Evolutionary conservation across 371 early-diverging fungal genomes (phyloP).

Genomic region (Batkoa obscura): DNA sequence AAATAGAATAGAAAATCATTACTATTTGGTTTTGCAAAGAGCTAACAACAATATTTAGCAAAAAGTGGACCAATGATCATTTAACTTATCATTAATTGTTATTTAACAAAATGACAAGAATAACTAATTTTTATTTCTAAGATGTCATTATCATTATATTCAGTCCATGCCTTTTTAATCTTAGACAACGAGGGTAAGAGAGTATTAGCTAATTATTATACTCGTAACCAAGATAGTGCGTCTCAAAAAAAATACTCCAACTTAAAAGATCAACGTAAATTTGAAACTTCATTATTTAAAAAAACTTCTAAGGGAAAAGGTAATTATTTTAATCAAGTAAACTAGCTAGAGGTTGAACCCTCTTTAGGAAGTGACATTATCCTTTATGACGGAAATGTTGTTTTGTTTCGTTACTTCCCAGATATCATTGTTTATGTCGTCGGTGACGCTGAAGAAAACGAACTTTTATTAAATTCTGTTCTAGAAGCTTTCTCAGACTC

Average conservation of each 20-base stretch:
- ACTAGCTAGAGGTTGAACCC: not conserved
- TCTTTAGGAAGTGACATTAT: conserved; percentile 51
- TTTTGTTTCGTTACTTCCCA: conserved; percentile 62
- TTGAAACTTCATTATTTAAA: conserved; percentile 79
- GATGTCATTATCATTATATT: conserved; percentile 65
- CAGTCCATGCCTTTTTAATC: conserved; percentile 69
- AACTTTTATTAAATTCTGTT: conserved; percentile 60
- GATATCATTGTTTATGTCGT: conserved; percentile 84
- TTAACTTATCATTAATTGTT: too few species aligned
- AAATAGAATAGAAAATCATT: too few species aligned
- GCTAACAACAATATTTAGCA: too few species aligned
- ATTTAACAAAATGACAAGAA: too few species aligned
- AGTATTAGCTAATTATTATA: conserved; percentile 82
- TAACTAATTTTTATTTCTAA: not conserved
- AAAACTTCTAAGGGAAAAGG: conserved; percentile 62
- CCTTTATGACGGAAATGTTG: conserved; percentile 74
- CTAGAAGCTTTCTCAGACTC: conserved; percentile 73
- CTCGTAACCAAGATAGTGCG: conserved; percentile 13
- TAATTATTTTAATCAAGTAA: conserved; percentile 7
- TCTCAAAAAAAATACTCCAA: conserved; percentile 23
- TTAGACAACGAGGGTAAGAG: conserved; percentile 88
- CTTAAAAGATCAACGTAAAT: conserved; percentile 70
- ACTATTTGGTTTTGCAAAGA: too few species aligned
- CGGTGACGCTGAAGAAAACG: conserved; percentile 85
- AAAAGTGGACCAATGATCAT: too few species aligned